phyloP scores from a whole-genome alignment of 2,329 filamentous ascomycete species.

The Beauveria brongniartii region DNA sequence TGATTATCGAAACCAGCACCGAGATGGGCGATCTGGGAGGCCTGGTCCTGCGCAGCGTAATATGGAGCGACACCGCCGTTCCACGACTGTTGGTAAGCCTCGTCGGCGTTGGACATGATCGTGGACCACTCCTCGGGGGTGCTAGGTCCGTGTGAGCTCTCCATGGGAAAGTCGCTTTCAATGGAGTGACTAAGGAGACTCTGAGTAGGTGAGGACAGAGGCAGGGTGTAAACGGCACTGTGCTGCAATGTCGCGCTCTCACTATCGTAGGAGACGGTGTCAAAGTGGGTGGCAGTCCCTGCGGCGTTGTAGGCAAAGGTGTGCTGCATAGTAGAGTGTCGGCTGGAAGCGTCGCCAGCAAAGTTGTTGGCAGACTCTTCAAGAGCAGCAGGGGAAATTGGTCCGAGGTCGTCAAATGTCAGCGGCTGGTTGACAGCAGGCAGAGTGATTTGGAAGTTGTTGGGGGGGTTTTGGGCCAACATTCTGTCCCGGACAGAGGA shows the following conservation, averaged over 20 bases:
- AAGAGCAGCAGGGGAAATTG: neutral
- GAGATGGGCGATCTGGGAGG: slow-evolving; percentile 7
- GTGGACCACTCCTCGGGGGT: slow-evolving; percentile 29
- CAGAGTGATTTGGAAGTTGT: slow-evolving; percentile 8
- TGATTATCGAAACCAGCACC: slow-evolving; percentile 7
- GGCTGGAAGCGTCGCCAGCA: slow-evolving; percentile 39
- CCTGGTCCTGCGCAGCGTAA: slow-evolving; percentile 9
- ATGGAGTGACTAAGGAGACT: slow-evolving; percentile 29
- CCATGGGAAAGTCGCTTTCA: slow-evolving; percentile 31
- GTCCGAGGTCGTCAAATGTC: slow-evolving; percentile 9
- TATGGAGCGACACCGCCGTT: slow-evolving; percentile 8
- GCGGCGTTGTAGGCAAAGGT: slow-evolving; percentile 14
- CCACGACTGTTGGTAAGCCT: slow-evolving; percentile 6
- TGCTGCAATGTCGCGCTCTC: slow-evolving; percentile 18
- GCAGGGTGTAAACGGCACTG: slow-evolving; percentile 30
- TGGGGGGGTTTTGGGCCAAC: neutral
- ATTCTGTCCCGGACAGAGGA: slow-evolving; percentile 4
- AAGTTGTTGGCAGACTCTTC: slow-evolving; percentile 30
- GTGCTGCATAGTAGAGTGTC: slow-evolving; percentile 23
- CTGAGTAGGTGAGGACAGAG: slow-evolving; percentile 28
- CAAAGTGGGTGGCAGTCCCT: slow-evolving; percentile 7
- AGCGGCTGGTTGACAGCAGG: slow-evolving; percentile 8
- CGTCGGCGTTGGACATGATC: slow-evolving; percentile 21
- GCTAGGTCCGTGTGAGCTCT: slow-evolving; percentile 22
- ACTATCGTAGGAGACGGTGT: slow-evolving; percentile 4